A percentile compares a stretch with the other conserved stretches of the same genome.
Conservation (phyloP, 208 protist species). For the Wallacemonas sp. region DNA sequence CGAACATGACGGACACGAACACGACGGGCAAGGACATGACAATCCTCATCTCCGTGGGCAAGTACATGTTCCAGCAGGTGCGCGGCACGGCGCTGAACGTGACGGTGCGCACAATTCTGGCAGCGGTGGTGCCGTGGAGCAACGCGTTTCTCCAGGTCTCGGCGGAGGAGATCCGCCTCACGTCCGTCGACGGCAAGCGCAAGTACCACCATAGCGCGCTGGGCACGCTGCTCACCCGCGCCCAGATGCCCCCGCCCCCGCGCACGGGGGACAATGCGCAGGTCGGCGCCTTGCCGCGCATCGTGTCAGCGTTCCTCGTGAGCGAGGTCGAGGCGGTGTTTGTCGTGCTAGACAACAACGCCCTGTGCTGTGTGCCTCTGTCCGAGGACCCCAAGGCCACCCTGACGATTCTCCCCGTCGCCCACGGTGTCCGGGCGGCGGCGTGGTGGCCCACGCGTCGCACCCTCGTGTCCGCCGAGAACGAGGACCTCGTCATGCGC, state of each 20-base stretch:
- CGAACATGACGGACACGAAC: constrained; percentile 75
- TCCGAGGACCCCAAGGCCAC: constrained; percentile 6
- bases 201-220: constrained; percentile 35
- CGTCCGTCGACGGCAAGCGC: constrained; percentile 60
- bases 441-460: constrained; percentile 3
- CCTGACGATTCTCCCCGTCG: neutral
- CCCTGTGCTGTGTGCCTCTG: neutral
- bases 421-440: neutral
- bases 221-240: constrained; percentile 18
- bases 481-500: constrained; percentile 8
- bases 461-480: neutral
- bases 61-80: constrained; percentile 76
- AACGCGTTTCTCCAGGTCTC: constrained; percentile 77
- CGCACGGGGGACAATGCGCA: neutral
- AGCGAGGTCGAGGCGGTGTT: constrained; percentile 9
- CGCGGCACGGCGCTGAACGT: constrained; percentile 54
- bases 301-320: constrained; percentile 9
- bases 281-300: neutral
- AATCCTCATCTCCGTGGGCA: constrained; percentile 69
- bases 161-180: constrained; percentile 60
- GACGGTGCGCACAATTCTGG: constrained; percentile 60
- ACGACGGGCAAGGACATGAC: constrained; percentile 56
- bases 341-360: constrained; percentile 7
- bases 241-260: neutral
- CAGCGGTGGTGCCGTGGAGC: constrained; percentile 42